Base-by-base conservation (phyloP, 345 rosid genomes). In the Hirschfeldia incana region DNA sequence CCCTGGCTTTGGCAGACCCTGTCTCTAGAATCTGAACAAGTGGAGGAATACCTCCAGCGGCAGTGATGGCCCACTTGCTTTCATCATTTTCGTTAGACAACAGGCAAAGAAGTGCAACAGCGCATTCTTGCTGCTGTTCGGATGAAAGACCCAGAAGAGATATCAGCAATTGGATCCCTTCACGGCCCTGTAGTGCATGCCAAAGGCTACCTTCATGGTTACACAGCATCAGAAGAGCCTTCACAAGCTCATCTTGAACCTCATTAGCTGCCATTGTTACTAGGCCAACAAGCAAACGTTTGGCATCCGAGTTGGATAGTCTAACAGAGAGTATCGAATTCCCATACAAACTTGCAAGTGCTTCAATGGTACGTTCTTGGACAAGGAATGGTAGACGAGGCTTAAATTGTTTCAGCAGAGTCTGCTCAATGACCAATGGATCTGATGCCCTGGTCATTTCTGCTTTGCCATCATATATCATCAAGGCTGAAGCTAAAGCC, bases 21-120 rank as follows among this genome's bases (percentile, higher is more conserved):
- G 92, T 89, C 88, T 96, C 99, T 59, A 96, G 85, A 87, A 96
- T 96, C 80, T 91, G 99, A 78, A 96, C 99, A 64, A 96, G 97
- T 6, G 99, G 99, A 82, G 99, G 99, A 83, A 96, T 96, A 68
- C 99, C 99, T 88, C 98, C 99, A 80, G 99, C 99, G 76, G 99
- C 99, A 60, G 99, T 96, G 82, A 96, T 93, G 49, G 99, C 99
- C 99, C 99, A 96, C 84, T 96, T 96, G 82, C 99, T 96, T 80
- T 96, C 99, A 81, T 96, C 99, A 61, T 96, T 93, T 87, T 96
- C 97, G 68, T 92, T 87, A 29, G 99, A 93, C 71, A 96, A 83
- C 78, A 96, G 95, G 79, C 91, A 90, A 73, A 96, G 94, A 84
- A 96, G 89, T 65, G 98, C 97, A 84, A 96, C 99, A 30, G 98